Conservation (phyloP, 495 filamentous ascomycete species). For the Neurospora sp. region DNA sequence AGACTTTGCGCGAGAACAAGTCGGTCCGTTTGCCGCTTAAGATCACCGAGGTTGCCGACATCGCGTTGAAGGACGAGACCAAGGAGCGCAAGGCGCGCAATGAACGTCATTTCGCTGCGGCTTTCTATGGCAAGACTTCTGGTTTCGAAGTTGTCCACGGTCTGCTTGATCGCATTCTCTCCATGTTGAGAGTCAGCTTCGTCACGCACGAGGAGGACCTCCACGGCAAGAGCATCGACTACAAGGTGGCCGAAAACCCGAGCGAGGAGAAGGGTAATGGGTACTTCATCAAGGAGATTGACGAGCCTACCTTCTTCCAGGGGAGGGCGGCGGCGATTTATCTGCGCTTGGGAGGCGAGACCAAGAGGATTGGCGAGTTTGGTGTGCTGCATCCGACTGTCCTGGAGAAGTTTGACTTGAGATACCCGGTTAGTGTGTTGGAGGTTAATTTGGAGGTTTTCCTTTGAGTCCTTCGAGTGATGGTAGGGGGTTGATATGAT, state of each 20-base stretch:
- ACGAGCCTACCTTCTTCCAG: slow-evolving; percentile 83
- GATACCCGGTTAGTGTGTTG: slow-evolving; percentile 86
- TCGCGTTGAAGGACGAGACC: slow-evolving; percentile 73
- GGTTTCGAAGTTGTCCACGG: slow-evolving; percentile 97
- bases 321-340: slow-evolving; percentile 82
- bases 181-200: slow-evolving; percentile 82
- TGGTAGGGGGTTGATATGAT: no score
- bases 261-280: slow-evolving; percentile 38
- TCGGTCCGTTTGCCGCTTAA: slow-evolving; percentile 80
- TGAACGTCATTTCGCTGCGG: slow-evolving; percentile 90
- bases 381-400: slow-evolving; percentile 91
- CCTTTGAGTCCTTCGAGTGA: slow-evolving; percentile 40
- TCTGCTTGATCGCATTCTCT: slow-evolving; percentile 79
- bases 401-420: slow-evolving; percentile 86
- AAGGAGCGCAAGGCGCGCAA: slow-evolving; percentile 80
- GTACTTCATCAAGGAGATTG: slow-evolving; percentile 89
- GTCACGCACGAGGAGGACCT: slow-evolving; percentile 64
- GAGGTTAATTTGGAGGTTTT: slow-evolving; percentile 95
- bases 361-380: slow-evolving; percentile 69
- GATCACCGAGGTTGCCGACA: slow-evolving; percentile 87
- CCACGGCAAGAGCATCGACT: slow-evolving; percentile 37
- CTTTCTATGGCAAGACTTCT: slow-evolving; percentile 86
- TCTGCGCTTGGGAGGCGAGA: slow-evolving; percentile 58
- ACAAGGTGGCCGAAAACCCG: slow-evolving; percentile 39
- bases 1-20: slow-evolving; percentile 94